Evolutionary conservation across 176 grass and related monocot genomes (phyloP).

Genomic region (Rhipidocladum racemiflorum): DNA sequence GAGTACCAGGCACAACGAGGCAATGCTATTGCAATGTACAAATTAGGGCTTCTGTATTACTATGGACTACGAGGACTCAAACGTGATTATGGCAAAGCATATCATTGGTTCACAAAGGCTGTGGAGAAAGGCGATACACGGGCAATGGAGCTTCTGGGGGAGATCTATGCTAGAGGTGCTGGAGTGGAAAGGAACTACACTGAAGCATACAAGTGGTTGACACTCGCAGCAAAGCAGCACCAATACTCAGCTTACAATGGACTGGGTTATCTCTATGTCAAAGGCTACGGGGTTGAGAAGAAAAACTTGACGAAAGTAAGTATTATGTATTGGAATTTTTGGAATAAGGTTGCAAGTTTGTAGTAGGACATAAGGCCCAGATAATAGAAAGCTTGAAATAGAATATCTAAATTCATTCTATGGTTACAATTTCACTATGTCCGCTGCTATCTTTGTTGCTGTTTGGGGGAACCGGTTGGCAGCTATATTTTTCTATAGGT

Average conservation of each 20-base stretch:
- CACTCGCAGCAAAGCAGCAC: slow-evolving; percentile 73
- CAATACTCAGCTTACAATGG: slow-evolving; percentile 98
- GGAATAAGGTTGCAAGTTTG: neutral
- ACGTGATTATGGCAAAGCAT: slow-evolving; percentile 72
- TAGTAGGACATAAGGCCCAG: neutral
- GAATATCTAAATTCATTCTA: neutral
- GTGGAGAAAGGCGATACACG: slow-evolving; percentile 78
- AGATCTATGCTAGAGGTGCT: slow-evolving; percentile 94
- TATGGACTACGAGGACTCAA: slow-evolving; percentile 88
- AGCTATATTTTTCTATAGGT: neutral
- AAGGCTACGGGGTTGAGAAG: slow-evolving; percentile 93
- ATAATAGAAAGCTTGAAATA: neutral
- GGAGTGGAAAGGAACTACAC: slow-evolving; percentile 91
- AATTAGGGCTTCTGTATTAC: slow-evolving; percentile 91
- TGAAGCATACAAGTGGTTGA: slow-evolving; percentile 81
- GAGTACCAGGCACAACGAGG: slow-evolving; percentile 94
- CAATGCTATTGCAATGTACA: slow-evolving; percentile 73
- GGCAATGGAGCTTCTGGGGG: slow-evolving; percentile 80
- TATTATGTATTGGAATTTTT: slow-evolving; percentile 28
- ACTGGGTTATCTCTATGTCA: slow-evolving; percentile 92
- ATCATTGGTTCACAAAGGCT: slow-evolving; percentile 84
- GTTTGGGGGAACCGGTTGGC: too few relatives aligned
- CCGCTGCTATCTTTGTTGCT: neutral
- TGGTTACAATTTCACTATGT: neutral
- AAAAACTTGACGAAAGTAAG: slow-evolving; percentile 89